Base-by-base conservation (phyloP, 106 monocot genomes). In the Hemerocallis citrina region DNA sequence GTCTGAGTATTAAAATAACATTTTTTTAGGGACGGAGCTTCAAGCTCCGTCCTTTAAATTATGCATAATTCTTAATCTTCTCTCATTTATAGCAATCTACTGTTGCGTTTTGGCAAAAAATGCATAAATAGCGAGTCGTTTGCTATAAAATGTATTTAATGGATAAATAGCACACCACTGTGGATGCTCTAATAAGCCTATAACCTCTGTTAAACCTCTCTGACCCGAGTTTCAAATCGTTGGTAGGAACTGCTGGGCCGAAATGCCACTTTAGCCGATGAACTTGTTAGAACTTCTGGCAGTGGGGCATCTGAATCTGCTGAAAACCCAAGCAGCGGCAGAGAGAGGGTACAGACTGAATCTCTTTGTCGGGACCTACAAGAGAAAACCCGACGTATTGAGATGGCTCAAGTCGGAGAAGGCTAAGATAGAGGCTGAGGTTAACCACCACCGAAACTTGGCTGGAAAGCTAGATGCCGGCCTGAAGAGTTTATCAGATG, bases 221-320 rank as follows among this genome's bases (percentile, higher is more conserved):
- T n/a, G n/a, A n/a, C n/a, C n/a, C n/a, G n/a, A n/a, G n/a, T n/a
- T n/a, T n/a, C n/a, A n/a, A n/a, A n/a, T n/a, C n/a, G n/a, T n/a
- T n/a, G n/a, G n/a, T n/a, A 98, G 98, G 88, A 85, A 25, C 71
- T 98, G 39, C 77, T 98, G 21, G 69, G 54, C 36, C 84, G 98
- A 20, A 98, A 98, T 71, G 64, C 98, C 8, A 79, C 75, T 60
- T 75, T 98, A 73, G 92, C 98, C 1, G 98, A 92, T 72, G 92
- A 92, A 63, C 35, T 98, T 39, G 69, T 88, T 24, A 73, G 54
- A 62, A 67, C 73, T 30, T 74, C 76, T 15, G 70, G 81, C 2
- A 38, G 66, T 1, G 51, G 49, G 34, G 40, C 67, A 32, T 57
- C 72, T 16, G 84, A 81, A 64, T n/a, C n/a, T n/a, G 38, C 43